A percentile compares a stretch with the other conserved stretches of the same genome.
Evolutionary conservation across 768 basidiomycete species (phyloP).

Genomic region (Panus rudis): DNA sequence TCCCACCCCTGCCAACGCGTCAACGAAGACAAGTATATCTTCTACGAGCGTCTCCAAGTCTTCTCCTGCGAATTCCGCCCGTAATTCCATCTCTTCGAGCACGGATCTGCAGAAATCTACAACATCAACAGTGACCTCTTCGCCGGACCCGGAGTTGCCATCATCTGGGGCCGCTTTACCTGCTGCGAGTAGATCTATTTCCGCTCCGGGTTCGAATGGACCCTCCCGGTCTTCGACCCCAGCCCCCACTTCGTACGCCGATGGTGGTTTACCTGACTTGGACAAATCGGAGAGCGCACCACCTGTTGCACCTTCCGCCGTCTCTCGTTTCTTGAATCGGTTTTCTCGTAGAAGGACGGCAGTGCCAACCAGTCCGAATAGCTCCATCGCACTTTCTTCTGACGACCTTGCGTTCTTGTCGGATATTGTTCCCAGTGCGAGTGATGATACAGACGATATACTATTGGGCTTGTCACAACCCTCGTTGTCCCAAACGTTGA

Average conservation of each 20-base stretch:
- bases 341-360: constrained; percentile 51
- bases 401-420: constrained; percentile 81
- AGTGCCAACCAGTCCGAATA: constrained; percentile 30
- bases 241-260: constrained; percentile 11
- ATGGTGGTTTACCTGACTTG: constrained; percentile 14
- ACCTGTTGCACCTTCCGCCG: constrained; percentile 45
- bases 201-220: background rate
- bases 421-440: constrained; percentile 53
- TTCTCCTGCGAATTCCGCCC: constrained; percentile 12
- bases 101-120: background rate
- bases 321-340: constrained; percentile 76
- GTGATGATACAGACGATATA: constrained; percentile 27
- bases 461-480: no score
- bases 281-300: constrained; percentile 13
- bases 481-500: constrained; percentile 35
- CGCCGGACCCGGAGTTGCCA: no score
- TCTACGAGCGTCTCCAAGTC: constrained; percentile 3
- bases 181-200: no score
- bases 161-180: background rate
- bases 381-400: constrained; percentile 63
- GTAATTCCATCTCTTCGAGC: background rate
- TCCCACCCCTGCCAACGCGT: background rate
- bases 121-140: no score
- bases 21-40: constrained; percentile 1
- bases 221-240: constrained; percentile 9